Conservation (phyloP, 2,329 filamentous ascomycete genomes). For the Cercospora sp. region DNA sequence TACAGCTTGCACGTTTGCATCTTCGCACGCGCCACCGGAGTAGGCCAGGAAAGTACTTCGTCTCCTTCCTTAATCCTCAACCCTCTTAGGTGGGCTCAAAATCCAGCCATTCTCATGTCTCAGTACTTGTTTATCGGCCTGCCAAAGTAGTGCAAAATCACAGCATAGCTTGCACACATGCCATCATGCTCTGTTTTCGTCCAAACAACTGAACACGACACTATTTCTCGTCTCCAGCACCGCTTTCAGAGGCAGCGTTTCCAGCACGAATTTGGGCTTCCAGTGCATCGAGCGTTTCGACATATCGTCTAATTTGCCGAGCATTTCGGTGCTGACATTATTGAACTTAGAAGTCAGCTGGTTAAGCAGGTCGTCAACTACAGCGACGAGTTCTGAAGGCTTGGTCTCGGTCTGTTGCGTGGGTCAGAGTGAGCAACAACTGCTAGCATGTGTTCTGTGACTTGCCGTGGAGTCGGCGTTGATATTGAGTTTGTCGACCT, state of each 20-base stretch:
- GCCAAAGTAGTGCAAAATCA: background rate
- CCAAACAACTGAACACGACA: background rate
- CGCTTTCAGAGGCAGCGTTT: conserved; percentile 37
- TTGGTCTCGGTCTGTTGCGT: conserved; percentile 40
- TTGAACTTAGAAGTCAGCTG: conserved; percentile 84
- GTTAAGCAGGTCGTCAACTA: conserved; percentile 84
- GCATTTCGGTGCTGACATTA: conserved; percentile 80
- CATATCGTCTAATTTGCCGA: conserved; percentile 95
- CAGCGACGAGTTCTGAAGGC: conserved; percentile 68
- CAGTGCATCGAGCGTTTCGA: conserved; percentile 78
- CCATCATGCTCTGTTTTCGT: background rate
- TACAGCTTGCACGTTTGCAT: background rate
- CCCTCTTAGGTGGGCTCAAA: background rate
- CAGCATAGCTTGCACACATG: background rate
- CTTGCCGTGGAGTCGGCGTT: conserved; percentile 4
- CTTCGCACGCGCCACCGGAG: background rate
- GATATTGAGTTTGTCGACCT: conserved; percentile 32
- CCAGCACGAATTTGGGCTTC: conserved; percentile 69
- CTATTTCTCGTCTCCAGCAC: conserved; percentile 12
- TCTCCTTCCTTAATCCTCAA: background rate
- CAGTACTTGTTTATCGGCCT: background rate
- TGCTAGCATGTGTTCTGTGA: background rate
- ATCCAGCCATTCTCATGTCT: background rate
- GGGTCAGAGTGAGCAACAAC: background rate
- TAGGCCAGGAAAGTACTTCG: background rate